These are phyloP conservation scores for Acidiella bohemica DNA, from an alignment of 495 filamentous ascomycete species.

Conservation along the genomic window DNA sequence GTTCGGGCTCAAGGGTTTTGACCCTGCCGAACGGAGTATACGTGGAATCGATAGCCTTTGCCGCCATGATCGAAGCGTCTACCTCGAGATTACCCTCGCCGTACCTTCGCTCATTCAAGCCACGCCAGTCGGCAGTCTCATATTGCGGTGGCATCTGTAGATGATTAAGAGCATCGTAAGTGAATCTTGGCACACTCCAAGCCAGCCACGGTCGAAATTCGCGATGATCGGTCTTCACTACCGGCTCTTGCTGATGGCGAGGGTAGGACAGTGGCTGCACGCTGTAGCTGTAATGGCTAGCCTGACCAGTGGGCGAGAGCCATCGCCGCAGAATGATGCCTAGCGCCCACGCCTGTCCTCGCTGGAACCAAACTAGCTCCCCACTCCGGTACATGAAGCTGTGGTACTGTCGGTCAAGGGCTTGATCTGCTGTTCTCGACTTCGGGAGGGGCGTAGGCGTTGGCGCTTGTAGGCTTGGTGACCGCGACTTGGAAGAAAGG, in stretches of 20 bases:
- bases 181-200: conserved; percentile 42
- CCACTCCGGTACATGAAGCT: conserved; percentile 43
- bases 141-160: conserved; percentile 28
- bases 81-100: conserved; percentile 39
- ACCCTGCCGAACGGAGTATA: conserved; percentile 41
- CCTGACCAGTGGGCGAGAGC: conserved; percentile 10
- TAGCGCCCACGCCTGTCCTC: conserved; percentile 43
- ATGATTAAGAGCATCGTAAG: conserved; percentile 20
- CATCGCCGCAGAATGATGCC: conserved; percentile 35
- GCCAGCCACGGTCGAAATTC: conserved; percentile 47
- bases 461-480: conserved; percentile 10
- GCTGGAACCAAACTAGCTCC: conserved; percentile 48
- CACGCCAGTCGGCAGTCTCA: conserved; percentile 41
- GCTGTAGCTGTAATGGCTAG: conserved; percentile 28
- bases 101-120: conserved; percentile 28
- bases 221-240: conserved; percentile 29
- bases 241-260: conserved; percentile 23
- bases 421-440: conserved; percentile 31
- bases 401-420: conserved; percentile 32
- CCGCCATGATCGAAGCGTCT: conserved; percentile 48
- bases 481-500: background rate
- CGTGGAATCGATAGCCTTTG: conserved; percentile 42
- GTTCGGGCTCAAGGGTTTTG: conserved; percentile 27
- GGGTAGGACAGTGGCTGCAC: conserved; percentile 44
- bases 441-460: conserved; percentile 30